Evolutionary conservation across 495 filamentous ascomycete genomes (phyloP), one percentile per base, ranked within the genome.

Genomic region (Apiosordaria backusii): DNA sequence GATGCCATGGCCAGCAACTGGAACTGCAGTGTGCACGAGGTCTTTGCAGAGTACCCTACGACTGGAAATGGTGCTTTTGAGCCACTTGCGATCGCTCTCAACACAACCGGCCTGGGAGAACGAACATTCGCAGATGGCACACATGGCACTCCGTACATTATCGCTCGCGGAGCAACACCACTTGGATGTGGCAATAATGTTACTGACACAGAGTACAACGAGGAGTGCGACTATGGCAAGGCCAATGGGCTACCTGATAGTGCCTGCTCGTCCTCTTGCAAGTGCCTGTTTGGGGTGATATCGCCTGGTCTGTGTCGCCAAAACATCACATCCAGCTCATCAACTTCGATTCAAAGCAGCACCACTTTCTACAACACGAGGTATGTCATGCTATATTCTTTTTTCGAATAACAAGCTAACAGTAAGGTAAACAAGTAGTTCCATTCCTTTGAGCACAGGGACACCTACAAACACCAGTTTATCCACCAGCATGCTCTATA

Each of bases 1-100:
- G 82, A 84, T 69, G 61, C 15, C 4, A 69, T 74, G 13, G 75
- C 83, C 4, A 81, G 79, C 45, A 71, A 78, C 67, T 84, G 82
- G 82, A 74, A 76, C 52, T 84, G 81, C 66, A 79, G 75, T 60
- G 81, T 82, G 40, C 81, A 84, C 60, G 81, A 83, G 65, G 75
- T 77, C 1, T 83, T 84, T 69, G 70, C 79, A 3, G 73, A 70
- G 54, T 83, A 79, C 59, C 82, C 81, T 19, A 72, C 71, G 9
- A 70, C 72, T 5, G 79, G 79, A 0, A 57, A 72, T 1, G 72
- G 76, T 16, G 75, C 79, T 13, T 84, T 84, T 68, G 73, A 77
- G 52, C 76, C 81, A 13, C 68, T 84, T 10, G 82, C 82, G 7
- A 81, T 83, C 60, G 82, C 81, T 6, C 62, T 81, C 18, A 75